A percentile compares a stretch with the other conserved stretches of the same genome.
phyloP scores from a whole-genome alignment of 805 yeast genomes.

The Debaryomyces prosopidis region DNA sequence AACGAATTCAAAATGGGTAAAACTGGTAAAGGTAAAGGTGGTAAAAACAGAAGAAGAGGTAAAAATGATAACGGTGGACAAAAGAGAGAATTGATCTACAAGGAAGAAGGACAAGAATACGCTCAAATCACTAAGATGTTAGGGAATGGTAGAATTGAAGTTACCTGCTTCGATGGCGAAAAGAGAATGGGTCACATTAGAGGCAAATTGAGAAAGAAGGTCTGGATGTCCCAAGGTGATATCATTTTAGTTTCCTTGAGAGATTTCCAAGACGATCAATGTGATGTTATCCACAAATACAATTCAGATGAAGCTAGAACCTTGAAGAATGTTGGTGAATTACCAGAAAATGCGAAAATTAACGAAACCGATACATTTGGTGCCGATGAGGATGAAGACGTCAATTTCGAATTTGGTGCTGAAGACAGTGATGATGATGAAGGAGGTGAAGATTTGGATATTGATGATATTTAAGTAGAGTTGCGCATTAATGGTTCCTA shows the following conservation, averaged over 20 bases:
- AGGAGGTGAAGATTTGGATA: slow-evolving; percentile 73
- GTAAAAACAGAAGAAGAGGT: slow-evolving; percentile 97
- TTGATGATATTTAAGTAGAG: slow-evolving; percentile 79
- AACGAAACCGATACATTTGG: slow-evolving; percentile 97
- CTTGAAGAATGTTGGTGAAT: slow-evolving; percentile 91
- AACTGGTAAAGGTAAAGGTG: slow-evolving; percentile 78
- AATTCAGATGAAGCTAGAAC: slow-evolving; percentile 98
- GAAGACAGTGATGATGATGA: slow-evolving; percentile 81
- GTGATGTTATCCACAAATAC: slow-evolving; percentile 96
- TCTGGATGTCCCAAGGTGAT: slow-evolving; percentile 99
- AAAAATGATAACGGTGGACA: slow-evolving; percentile 89
- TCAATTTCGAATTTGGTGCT: slow-evolving; percentile 96
- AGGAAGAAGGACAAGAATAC: slow-evolving; percentile 97
- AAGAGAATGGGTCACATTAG: slow-evolving; percentile 97
- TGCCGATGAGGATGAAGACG: slow-evolving; percentile 95
- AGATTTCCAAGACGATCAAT: slow-evolving; percentile 97
- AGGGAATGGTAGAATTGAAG: slow-evolving; percentile 97
- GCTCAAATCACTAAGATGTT: slow-evolving; percentile 98
- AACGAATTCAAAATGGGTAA: slow-evolving; percentile 58
- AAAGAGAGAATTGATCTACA: slow-evolving; percentile 89
- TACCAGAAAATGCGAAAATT: slow-evolving; percentile 95
- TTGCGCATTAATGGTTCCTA: slow-evolving; percentile 7
- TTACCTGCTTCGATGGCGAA: slow-evolving; percentile 89
- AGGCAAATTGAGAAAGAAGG: slow-evolving; percentile 99
- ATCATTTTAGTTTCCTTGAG: slow-evolving; percentile 92